phyloP scores from a whole-genome alignment of 2,329 filamentous ascomycete genomes.

The Emergomyces pasteurianus region DNA sequence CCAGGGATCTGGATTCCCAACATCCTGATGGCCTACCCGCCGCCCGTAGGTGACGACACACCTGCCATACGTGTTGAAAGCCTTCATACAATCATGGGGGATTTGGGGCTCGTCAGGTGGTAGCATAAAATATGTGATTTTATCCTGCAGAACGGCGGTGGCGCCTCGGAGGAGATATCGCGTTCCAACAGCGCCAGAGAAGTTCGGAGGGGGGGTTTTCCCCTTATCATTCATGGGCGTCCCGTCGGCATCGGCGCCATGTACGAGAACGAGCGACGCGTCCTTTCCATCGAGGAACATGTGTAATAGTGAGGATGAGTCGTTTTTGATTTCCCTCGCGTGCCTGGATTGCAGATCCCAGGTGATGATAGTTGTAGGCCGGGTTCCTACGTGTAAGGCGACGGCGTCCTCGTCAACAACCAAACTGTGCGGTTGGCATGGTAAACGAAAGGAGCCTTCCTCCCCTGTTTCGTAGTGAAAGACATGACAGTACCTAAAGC shows the following conservation, averaged over 20 bases:
- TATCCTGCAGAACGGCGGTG: neutral
- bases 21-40: neutral
- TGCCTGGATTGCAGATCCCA: conserved; percentile 16
- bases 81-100: neutral
- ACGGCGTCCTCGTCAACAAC: conserved; percentile 14
- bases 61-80: neutral
- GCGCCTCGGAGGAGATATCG: neutral
- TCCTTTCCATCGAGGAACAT: neutral
- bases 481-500: conserved; percentile 19
- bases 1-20: neutral
- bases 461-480: conserved; percentile 18
- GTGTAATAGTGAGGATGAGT: neutral
- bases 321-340: conserved; percentile 2
- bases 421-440: conserved; percentile 12
- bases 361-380: conserved; percentile 1
- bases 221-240: neutral
- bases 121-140: neutral
- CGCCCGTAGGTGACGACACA: neutral
- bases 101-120: neutral
- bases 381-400: conserved; percentile 9
- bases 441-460: conserved; percentile 17
- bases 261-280: neutral
- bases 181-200: neutral
- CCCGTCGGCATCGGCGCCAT: neutral
- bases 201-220: neutral